These are phyloP conservation scores for Xylaria sp. DNA, from an alignment of 2,329 filamentous ascomycete genomes.

Conservation along the genomic window DNA sequence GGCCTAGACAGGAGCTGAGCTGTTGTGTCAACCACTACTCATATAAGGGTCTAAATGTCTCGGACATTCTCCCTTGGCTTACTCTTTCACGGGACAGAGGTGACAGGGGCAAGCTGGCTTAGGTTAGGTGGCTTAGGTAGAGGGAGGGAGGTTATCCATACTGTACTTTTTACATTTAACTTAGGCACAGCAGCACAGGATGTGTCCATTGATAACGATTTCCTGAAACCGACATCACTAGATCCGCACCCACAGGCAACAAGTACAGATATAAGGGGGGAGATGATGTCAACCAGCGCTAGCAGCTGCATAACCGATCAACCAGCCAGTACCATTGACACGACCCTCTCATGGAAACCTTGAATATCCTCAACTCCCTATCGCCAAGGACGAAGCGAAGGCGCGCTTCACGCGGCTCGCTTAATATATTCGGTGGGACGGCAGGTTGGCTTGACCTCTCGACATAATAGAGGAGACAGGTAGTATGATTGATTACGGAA, in stretches of 20 bases:
- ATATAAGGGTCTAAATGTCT: neutral
- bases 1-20: neutral
- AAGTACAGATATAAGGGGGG: neutral
- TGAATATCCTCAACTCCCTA: neutral
- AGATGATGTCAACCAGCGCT: slow-evolving; percentile 31
- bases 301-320: slow-evolving; percentile 11
- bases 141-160: neutral
- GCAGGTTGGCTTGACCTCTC: neutral
- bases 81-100: neutral
- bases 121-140: neutral
- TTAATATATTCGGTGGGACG: neutral
- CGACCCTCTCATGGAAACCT: neutral
- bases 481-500: neutral
- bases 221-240: slow-evolving; percentile 6
- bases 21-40: slow-evolving; percentile 2
- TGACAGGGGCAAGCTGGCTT: neutral
- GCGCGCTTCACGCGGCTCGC: slow-evolving; percentile 29
- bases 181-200: neutral
- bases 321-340: slow-evolving; percentile 2
- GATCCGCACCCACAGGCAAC: slow-evolving; percentile 2
- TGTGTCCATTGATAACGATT: neutral
- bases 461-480: neutral
- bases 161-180: too few species aligned
- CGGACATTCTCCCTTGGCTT: slow-evolving; percentile 3
- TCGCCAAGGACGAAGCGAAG: slow-evolving; percentile 18